Base-by-base conservation (phyloP, 2,329 filamentous ascomycete species). In the Aschersonia sp. region DNA sequence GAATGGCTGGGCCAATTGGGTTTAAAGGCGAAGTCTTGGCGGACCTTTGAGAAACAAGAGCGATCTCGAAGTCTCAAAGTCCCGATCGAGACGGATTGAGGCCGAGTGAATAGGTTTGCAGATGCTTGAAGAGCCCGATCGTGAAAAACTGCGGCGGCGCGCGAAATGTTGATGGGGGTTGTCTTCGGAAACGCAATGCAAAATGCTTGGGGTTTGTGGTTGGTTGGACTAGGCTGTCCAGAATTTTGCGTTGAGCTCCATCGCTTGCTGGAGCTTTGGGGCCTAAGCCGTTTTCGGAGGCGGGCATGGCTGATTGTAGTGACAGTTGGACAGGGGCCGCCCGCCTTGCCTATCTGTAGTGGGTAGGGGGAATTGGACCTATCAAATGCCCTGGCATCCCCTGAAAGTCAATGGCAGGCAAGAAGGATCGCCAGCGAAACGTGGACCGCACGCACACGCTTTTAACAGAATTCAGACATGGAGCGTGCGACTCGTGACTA, bases 221-320 rank as follows among this genome's bases (percentile, higher is more conserved):
- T 63, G 57, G 49, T 60, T 63, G 57, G 57, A 58, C 52, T 32
- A 48, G 47, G 31, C 32, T 30, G 55, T 56, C 59, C 58, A 61
- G 60, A 64, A 66, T 66, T 66, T 65, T 64, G 58, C 59, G 64
- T 66, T 66, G 64, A 66, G 64, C 63, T 65, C 60, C 58, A 58
- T 60, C 55, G 58, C 55, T 56, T 55, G 57, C 59, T 60, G 56
- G 55, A 60, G 58, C 59, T 58, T 53, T 53, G 48, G 53, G 56
- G 52, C 49, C 57, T 61, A 64, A 52, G 51, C 62, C 62, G 47
- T 46, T 58, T 62, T 59, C 51, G 60, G 60, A 42, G 35, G 35
- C 12, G 35, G 8, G 35, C 35, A 37, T 37, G 35, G 35, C 35
- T 8, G 35, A 37, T 37, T 37, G 35, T 12, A 6, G 35, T 22